Evolutionary conservation across 768 basidiomycete genomes (phyloP).

Genomic region (Tricholoma saponaceum): DNA sequence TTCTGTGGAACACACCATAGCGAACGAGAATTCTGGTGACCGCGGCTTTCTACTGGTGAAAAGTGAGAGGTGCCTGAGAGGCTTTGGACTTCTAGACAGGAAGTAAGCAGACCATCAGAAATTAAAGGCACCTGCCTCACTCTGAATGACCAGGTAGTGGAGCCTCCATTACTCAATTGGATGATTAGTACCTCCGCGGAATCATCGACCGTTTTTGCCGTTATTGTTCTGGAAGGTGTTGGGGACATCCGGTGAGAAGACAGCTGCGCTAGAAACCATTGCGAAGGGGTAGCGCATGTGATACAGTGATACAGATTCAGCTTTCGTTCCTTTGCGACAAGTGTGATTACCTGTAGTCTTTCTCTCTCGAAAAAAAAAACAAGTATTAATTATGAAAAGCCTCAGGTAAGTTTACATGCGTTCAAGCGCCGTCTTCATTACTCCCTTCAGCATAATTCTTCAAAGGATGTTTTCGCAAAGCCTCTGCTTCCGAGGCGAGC

Average conservation of each 20-base stretch:
- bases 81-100: neutral
- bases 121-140: neutral
- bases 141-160: neutral
- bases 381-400: neutral
- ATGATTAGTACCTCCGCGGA: neutral
- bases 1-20: neutral
- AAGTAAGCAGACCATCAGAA: neutral
- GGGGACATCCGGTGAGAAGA: neutral
- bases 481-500: slow-evolving; percentile 67
- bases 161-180: neutral
- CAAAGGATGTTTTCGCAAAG: slow-evolving; percentile 71
- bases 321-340: neutral
- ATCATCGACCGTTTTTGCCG: neutral
- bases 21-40: neutral
- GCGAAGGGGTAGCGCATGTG: neutral
- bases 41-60: slow-evolving; percentile 1
- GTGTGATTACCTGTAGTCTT: neutral
- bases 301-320: neutral
- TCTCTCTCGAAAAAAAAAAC: neutral
- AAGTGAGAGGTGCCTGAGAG: neutral
- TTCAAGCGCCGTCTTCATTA: slow-evolving; percentile 11
- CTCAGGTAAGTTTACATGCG: neutral
- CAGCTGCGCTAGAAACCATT: neutral
- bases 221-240: neutral
- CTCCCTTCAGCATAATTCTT: slow-evolving; percentile 56